Evolutionary conservation across 2,329 filamentous ascomycete genomes (phyloP), one percentile per base, ranked within the genome.

Genomic region (Colletotrichum spinosum): DNA sequence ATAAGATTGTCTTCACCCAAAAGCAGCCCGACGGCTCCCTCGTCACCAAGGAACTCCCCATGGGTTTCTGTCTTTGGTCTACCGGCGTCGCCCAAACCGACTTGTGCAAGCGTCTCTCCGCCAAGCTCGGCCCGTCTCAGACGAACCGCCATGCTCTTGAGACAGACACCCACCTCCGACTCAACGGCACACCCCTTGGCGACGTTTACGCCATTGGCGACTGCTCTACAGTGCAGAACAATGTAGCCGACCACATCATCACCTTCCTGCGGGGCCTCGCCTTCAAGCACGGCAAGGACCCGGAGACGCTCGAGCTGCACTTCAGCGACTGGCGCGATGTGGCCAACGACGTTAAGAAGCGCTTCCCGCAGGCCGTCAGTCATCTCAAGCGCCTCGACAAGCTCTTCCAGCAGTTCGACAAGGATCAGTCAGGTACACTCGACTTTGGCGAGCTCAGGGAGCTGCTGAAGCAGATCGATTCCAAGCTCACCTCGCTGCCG

Each of bases 141-240:
- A 94, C 88, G 69, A 99, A 99, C 80, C 88, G 86, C 44, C 94
- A 96, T 75, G 96, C 97, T 2, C 86, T 99, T 8, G 96, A 98
- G 76, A 99, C 96, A 0, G 96, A 99, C 76, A 90, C 93, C 1
- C 95, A 99, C 75, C 89, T 98, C 8, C 93, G 96, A 45, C 82
- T 99, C 0, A 92, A 91, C 65, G 96, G 96, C 57, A 88, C 96
- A 0, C 96, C 96, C 0, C 80, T 98, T 0, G 96, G 96, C 42
- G 95, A 98, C 67, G 94, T 99, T 25, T 99, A 99, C 74, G 94
- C 94, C 52, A 94, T 99, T 68, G 96, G 96, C 12, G 96, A 99
- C 79, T 98, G 96, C 80, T 86, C 93, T 7, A 99, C 97, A 0
- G 95, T 99, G 0, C 97, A 99, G 75, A 99, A 99, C 82, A 99